A percentile compares a stretch with the other conserved stretches of the same genome.
Evolutionary conservation across 148 eudicot genomes (phyloP).

Genomic region (Chenopodium berlandieri): DNA sequence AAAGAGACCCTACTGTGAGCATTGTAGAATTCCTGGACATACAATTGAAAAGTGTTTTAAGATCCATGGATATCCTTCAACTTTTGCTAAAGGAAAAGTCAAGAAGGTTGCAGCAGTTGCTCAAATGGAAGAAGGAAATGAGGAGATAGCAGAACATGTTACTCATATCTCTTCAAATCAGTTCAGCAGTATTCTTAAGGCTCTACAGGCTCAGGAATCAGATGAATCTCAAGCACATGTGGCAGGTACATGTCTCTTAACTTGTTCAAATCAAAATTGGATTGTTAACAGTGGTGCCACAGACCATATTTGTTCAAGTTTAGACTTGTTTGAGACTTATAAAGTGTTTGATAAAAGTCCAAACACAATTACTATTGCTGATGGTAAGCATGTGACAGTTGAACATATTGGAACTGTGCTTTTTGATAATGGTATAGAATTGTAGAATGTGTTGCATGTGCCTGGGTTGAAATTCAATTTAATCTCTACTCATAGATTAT

Average conservation of each 20-base stretch:
- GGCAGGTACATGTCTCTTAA: neutral
- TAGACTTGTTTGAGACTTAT: neutral
- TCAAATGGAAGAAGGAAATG: neutral
- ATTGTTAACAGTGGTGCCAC: slow-evolving; percentile 2
- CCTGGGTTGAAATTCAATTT: neutral
- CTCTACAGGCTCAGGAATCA: neutral
- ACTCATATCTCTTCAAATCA: neutral
- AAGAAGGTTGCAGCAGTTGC: neutral
- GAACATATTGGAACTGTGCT: neutral
- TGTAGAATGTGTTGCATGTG: neutral
- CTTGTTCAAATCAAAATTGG: neutral
- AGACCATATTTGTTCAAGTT: neutral
- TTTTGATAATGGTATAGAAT: neutral
- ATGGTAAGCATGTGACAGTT: neutral
- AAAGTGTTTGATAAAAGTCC: neutral
- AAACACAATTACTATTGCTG: neutral
- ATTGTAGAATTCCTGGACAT: neutral
- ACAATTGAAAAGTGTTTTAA: neutral
- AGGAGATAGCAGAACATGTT: neutral
- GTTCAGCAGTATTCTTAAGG: too few relatives aligned
- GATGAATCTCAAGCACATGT: neutral
- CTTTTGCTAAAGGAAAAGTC: neutral
- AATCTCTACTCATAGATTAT: neutral
- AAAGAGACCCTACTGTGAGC: neutral
- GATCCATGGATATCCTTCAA: neutral